Evolutionary conservation across 805 yeast species (phyloP).

Genomic region (Candida krabiensis): DNA sequence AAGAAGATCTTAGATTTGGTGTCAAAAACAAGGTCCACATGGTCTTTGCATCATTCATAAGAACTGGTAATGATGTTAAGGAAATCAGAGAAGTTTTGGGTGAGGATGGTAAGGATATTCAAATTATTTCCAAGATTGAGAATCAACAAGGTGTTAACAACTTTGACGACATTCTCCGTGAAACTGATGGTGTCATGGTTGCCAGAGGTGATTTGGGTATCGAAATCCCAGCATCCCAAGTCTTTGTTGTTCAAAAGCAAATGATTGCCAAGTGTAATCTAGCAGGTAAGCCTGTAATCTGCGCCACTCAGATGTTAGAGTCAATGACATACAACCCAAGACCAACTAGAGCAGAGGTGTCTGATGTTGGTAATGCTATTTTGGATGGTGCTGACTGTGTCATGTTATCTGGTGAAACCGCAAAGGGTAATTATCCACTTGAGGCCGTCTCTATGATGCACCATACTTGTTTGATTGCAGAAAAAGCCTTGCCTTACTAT

Average conservation of each 20-base stretch:
- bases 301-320: conserved; percentile 99
- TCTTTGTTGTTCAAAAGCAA: conserved; percentile 97
- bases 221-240: conserved; percentile 99
- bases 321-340: conserved; percentile 99
- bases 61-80: conserved; percentile 86
- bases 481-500: conserved; percentile 91
- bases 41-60: conserved; percentile 97
- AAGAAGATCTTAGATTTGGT: conserved; percentile 89
- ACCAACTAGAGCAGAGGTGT: conserved; percentile 99
- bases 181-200: conserved; percentile 99
- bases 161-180: conserved; percentile 92
- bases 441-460: conserved; percentile 99
- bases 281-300: conserved; percentile 99
- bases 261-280: conserved; percentile 98
- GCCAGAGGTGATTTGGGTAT: conserved; percentile 99
- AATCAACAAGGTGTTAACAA: conserved; percentile 99
- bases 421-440: conserved; percentile 97
- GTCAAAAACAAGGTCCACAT: conserved; percentile 97
- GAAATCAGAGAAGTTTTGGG: conserved; percentile 94
- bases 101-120: conserved; percentile 94
- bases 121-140: conserved; percentile 96
- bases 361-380: conserved; percentile 98
- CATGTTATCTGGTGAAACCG: conserved; percentile 99
- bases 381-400: conserved; percentile 99
- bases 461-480: conserved; percentile 94